Conservation (phyloP, 371 early-diverging fungal species). For the Pancytospora philotis region DNA sequence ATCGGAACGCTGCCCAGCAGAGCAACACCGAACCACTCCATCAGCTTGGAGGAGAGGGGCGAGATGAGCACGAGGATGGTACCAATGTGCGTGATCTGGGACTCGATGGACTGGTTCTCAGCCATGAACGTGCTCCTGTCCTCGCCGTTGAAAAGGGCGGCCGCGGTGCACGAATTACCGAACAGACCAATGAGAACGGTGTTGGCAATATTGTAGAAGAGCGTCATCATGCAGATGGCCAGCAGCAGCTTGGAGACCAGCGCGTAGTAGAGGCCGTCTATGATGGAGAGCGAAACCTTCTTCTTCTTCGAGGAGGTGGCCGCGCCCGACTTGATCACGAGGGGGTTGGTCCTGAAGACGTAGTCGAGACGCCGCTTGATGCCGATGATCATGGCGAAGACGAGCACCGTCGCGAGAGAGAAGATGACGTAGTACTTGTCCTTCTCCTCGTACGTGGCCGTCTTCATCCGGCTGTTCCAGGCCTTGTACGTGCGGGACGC, state of each 20-base stretch:
- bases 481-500: neutral
- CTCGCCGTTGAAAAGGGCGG: neutral
- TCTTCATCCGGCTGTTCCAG: neutral
- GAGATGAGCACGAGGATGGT: neutral
- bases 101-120: neutral
- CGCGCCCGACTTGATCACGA: neutral
- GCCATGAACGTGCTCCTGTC: neutral
- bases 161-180: neutral
- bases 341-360: neutral
- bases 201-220: slow-evolving; percentile 16
- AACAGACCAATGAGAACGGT: neutral
- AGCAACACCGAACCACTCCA: slow-evolving; percentile 4
- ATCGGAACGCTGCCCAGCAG: neutral
- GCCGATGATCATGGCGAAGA: neutral
- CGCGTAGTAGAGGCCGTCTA: neutral
- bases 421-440: neutral
- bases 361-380: neutral
- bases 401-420: neutral
- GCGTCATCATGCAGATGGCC: neutral
- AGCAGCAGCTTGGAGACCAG: slow-evolving; percentile 12
- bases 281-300: slow-evolving; percentile 9
- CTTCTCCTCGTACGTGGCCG: neutral
- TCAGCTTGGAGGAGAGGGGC: neutral
- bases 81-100: neutral
- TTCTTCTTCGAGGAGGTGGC: neutral